phyloP scores from a whole-genome alignment of 1,284 basidiomycete genomes.

The Tremellales sp. region DNA sequence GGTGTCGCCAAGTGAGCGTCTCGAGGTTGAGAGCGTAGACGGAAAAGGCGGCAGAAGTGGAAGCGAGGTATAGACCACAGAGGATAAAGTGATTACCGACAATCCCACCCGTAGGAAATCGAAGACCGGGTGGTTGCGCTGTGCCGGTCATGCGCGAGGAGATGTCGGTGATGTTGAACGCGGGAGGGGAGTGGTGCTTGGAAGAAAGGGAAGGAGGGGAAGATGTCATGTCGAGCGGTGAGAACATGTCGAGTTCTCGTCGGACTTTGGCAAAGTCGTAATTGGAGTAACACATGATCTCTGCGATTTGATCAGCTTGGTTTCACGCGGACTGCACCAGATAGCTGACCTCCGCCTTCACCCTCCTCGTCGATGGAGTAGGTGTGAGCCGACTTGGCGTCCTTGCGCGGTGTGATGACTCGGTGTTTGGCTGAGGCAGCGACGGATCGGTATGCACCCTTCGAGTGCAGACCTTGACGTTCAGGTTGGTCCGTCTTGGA shows the following conservation, averaged over 20 bases:
- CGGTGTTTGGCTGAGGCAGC: conserved; percentile 66
- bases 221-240: conserved; percentile 20
- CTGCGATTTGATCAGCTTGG: conserved; percentile 41
- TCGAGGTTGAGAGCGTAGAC: conserved; percentile 81
- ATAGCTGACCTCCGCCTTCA: conserved; percentile 51
- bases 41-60: conserved; percentile 68
- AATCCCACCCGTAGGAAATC: conserved; percentile 88
- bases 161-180: conserved; percentile 63
- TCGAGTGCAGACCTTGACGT: conserved; percentile 68
- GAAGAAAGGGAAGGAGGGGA: conserved; percentile 61
- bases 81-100: conserved; percentile 82
- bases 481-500: conserved; percentile 61
- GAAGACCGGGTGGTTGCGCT: conserved; percentile 79
- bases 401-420: conserved; percentile 58
- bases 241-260: conserved; percentile 80
- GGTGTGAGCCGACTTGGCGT: conserved; percentile 19
- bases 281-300: conserved; percentile 45
- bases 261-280: conserved; percentile 86
- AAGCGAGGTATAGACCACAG: conserved; percentile 83
- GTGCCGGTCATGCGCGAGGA: conserved; percentile 52
- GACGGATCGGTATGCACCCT: conserved; percentile 84
- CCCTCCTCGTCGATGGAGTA: conserved; percentile 37
- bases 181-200: conserved; percentile 51
- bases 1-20: conserved; percentile 75
- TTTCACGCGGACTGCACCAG: conserved; percentile 61